These are phyloP conservation scores for Neurospora tetrasperma DNA, from an alignment of 495 filamentous ascomycete species.

Conservation along the genomic window DNA sequence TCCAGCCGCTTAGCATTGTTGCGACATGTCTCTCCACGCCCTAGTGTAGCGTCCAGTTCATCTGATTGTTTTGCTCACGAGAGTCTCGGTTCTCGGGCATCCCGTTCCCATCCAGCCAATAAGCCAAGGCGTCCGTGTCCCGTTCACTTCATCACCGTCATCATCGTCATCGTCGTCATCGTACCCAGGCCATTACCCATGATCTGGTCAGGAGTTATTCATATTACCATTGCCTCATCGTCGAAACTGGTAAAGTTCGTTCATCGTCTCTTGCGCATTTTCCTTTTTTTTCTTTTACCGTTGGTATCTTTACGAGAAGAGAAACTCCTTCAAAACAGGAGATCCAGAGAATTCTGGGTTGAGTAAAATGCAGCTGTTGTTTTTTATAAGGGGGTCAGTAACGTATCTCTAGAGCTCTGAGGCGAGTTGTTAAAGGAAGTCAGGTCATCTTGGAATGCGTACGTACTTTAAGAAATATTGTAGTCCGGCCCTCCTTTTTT, in stretches of 20 bases:
- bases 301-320: conserved; percentile 36
- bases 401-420: neutral
- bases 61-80: neutral
- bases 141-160: neutral
- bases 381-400: neutral
- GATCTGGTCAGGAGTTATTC: neutral
- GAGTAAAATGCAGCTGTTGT: conserved; percentile 41
- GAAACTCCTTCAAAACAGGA: conserved; percentile 46
- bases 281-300: neutral
- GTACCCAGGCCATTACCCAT: neutral
- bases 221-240: conserved; percentile 24
- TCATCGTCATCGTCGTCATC: neutral
- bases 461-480: conserved; percentile 48
- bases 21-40: neutral
- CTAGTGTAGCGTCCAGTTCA: neutral
- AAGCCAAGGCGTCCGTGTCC: neutral
- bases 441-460: neutral
- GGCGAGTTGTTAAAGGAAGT: neutral
- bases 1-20: neutral
- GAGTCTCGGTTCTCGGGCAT: neutral
- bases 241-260: neutral
- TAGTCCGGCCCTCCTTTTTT: conserved; percentile 41
- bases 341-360: conserved; percentile 49
- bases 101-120: neutral
- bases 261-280: neutral